Evolutionary conservation across 371 early-diverging fungal species (phyloP).

Genomic region (Actinomortierella ambigua): DNA sequence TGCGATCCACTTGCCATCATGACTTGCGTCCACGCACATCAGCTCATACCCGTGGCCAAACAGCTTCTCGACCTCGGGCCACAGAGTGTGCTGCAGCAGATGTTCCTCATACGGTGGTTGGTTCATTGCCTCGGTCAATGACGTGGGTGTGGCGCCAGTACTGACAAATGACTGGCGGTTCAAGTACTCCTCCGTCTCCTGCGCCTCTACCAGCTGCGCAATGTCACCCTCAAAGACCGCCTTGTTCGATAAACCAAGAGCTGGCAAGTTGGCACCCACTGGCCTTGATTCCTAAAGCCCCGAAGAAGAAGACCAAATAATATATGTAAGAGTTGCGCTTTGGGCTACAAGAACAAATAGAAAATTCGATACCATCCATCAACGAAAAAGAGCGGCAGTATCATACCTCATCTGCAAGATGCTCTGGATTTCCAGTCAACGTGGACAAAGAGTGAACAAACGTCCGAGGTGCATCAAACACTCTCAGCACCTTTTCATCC

Average conservation of each 20-base stretch:
- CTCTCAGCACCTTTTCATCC: conserved; percentile 94
- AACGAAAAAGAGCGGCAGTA: no score
- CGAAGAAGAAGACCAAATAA: background rate
- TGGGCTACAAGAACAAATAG: background rate
- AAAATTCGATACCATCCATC: conserved; percentile 1
- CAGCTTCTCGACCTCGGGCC: conserved; percentile 96
- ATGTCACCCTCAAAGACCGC: conserved; percentile 74
- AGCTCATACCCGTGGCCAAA: conserved; percentile 96
- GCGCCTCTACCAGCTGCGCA: conserved; percentile 50
- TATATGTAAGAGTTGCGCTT: background rate
- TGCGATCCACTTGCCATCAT: conserved; percentile 77
- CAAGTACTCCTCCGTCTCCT: conserved; percentile 54
- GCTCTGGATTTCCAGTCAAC: conserved; percentile 52
- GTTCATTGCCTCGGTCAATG: conserved; percentile 54
- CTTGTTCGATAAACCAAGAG: conserved; percentile 95
- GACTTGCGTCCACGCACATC: conserved; percentile 73
- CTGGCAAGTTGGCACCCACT: conserved; percentile 85
- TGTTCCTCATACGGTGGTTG: conserved; percentile 91
- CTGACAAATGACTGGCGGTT: conserved; percentile 57
- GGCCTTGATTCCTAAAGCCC: conserved; percentile 57
- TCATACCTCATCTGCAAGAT: conserved; percentile 51
- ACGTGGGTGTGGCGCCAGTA: conserved; percentile 58
- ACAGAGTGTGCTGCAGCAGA: conserved; percentile 88
- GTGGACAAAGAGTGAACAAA: conserved; percentile 73
- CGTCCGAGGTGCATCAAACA: conserved; percentile 87